Base-by-base conservation (phyloP, 2,329 filamentous ascomycete species). In the Claviceps citrina region DNA sequence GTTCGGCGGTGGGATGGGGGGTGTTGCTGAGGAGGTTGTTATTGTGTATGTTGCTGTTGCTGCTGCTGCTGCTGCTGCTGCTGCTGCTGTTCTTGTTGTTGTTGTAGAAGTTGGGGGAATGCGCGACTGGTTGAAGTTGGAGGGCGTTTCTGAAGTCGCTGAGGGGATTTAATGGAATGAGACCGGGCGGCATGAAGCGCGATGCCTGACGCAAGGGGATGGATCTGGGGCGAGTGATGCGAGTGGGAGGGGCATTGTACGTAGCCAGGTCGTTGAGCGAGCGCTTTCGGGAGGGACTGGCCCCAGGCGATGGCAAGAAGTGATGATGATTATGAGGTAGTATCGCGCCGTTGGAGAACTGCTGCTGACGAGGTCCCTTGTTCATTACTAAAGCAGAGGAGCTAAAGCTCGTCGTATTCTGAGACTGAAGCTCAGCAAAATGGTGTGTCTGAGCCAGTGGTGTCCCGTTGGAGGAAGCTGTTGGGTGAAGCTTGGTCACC, bases 161-260 rank as follows among this genome's bases (percentile, higher is more conserved):
- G 7, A 36, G 9, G 16, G 8, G 8, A 9, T 28, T 26, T 1
- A 28, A 18, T 7, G 15, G 18, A 5, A 18, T 13, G 25, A 27
- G 31, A 13, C 24, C 19, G 3, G 24, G 26, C 2, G 32, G 22
- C 1, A 34, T 20, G 12, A 28, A 30, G n/a, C 16, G 27, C 13
- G 19, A 10, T 12, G 24, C 10, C 19, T 13, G 9, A 10, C n/a
- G n/a, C 9, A 31, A 7, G 13, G 25, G 31, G 18, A 27, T 43
- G n/a, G 41, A 43, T 28, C 24, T 43, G 8, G 36, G 41, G 22
- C 41, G 41, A 28, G 16, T 12, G 12, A 43, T 39, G 31, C 13
- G 24, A 2, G 19, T 12, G 1, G 31, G 36, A 18, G 10, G 25
- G 5, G 18, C 16, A 7, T 24, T 16, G 12, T 32, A n/a, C 6